Base-by-base conservation (phyloP, 2,329 filamentous ascomycete genomes). In the Leptographium lundbergii region DNA sequence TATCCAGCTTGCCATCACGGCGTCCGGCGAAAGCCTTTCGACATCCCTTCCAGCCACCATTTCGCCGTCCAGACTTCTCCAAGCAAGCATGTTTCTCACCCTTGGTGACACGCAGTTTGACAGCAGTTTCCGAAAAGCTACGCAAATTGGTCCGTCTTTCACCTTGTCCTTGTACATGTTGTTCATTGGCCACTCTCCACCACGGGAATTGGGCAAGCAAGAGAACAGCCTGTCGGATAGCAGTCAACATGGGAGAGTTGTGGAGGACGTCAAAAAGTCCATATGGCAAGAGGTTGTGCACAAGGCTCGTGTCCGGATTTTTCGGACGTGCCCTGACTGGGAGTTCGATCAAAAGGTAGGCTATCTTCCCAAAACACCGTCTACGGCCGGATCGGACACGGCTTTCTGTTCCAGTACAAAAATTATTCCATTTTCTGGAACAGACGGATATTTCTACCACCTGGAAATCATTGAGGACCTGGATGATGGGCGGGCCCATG, bases 271-370 rank as follows among this genome's bases (percentile, higher is more conserved):
- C 72, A 85, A 73, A 76, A 81, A 77, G 63, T 77, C 90, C 0
- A 87, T 91, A 0, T 97, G 94, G 94, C 94, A 97, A 69, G 92
- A 99, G 69, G 91, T 95, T 48, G 86, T 96, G 61, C 91, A 97
- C 74, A 99, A 97, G 70, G 89, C 91, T 22, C 82, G 85, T 47
- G 84, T 96, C 14, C 89, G 91, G 60, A 76, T 99, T 13, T 80
- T 87, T 65, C 81, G 91, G 54, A 81, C 88, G 0, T 87, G 85
- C 0, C 72, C 86, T 36, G 75, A 66, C 60, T 73, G 69, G 65
- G 69, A 79, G 0, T 79, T 82, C 62, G 71, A 77, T 61, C 66
- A 71, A 25, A 36, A 61, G 9, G 59, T 59, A 10, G 71, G 72
- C 6, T 73, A 72, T 56, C 60, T 61, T n/a, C 65, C 69, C 2